Percentiles rank a stretch among this genome's conserved stretches.
phyloP scores from a whole-genome alignment of 495 filamentous ascomycete species.

The Podospora appendiculata region DNA sequence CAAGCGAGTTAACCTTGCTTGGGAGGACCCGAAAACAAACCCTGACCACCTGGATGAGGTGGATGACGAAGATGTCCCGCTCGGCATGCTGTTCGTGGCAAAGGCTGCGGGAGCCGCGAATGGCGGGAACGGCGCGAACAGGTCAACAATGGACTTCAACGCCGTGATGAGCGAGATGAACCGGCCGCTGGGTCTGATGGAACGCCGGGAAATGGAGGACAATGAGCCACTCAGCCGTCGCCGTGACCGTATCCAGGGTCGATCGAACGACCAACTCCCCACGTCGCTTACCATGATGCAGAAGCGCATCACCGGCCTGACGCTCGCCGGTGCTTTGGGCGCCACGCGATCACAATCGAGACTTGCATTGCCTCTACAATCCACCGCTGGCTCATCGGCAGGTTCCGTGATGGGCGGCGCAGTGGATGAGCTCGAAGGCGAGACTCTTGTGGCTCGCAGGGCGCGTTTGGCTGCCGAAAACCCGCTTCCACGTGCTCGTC shows the following conservation, averaged over 20 bases:
- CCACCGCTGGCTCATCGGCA: not conserved
- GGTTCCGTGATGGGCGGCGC: slow-evolving; percentile 10
- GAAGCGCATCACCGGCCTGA: slow-evolving; percentile 36
- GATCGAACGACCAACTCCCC: slow-evolving; percentile 14
- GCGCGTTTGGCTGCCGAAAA: slow-evolving; percentile 56
- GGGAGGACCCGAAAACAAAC: slow-evolving; percentile 59
- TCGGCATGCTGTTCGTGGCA: slow-evolving; percentile 68
- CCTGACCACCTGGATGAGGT: slow-evolving; percentile 41
- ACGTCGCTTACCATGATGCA: slow-evolving; percentile 16
- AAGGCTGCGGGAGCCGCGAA: slow-evolving; percentile 29
- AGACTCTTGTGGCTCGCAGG: slow-evolving; percentile 71
- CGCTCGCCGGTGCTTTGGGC: slow-evolving; percentile 14
- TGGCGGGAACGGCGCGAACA: slow-evolving; percentile 22
- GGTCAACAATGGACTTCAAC: slow-evolving; percentile 34
- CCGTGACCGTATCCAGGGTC: slow-evolving; percentile 67
- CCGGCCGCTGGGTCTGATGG: slow-evolving; percentile 77
- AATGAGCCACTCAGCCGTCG: slow-evolving; percentile 80
- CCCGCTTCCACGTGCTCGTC: slow-evolving; percentile 42
- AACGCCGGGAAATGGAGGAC: slow-evolving; percentile 77
- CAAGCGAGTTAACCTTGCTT: slow-evolving; percentile 76
- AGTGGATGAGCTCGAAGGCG: slow-evolving; percentile 56
- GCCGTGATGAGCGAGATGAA: slow-evolving; percentile 42
- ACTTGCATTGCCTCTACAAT: slow-evolving; percentile 11
- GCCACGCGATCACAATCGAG: slow-evolving; percentile 18
- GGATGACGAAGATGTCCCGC: slow-evolving; percentile 68